These are phyloP conservation scores for Excoecaria agallocha DNA, from an alignment of 345 rosid genomes.

Conservation along the genomic window DNA sequence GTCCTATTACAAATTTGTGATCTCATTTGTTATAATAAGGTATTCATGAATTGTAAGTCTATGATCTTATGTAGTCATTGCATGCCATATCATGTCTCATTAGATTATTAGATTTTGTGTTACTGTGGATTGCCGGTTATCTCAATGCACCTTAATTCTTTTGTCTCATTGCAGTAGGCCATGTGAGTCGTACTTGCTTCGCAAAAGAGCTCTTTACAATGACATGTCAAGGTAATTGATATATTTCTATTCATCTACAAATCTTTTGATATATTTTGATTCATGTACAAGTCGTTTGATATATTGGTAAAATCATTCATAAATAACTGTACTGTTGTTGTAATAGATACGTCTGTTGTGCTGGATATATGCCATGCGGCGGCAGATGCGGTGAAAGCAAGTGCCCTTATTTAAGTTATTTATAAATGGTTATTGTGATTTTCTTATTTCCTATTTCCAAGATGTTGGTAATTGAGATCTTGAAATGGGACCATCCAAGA, in stretches of 20 bases:
- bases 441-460: neutral
- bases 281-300: too few species aligned
- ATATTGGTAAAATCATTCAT: too few species aligned
- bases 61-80: neutral
- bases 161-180: slow-evolving; percentile 56
- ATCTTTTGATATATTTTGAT: neutral
- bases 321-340: too few species aligned
- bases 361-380: slow-evolving; percentile 98
- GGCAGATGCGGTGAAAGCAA: slow-evolving; percentile 75
- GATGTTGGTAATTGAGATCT: neutral
- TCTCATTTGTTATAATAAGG: neutral
- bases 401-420: slow-evolving; percentile 53
- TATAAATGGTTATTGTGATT: slow-evolving; percentile 1
- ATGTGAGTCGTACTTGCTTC: slow-evolving; percentile 89
- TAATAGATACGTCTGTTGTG: slow-evolving; percentile 96
- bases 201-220: slow-evolving; percentile 91
- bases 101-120: neutral
- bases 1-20: neutral
- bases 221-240: slow-evolving; percentile 85
- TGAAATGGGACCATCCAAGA: neutral
- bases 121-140: neutral
- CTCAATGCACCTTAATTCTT: slow-evolving; percentile 9
- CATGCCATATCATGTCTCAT: neutral
- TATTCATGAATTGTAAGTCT: slow-evolving; percentile 4
- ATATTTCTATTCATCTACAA: neutral